Evolutionary conservation across 371 early-diverging fungal species (phyloP).

Genomic region (Mortierella polycephala): DNA sequence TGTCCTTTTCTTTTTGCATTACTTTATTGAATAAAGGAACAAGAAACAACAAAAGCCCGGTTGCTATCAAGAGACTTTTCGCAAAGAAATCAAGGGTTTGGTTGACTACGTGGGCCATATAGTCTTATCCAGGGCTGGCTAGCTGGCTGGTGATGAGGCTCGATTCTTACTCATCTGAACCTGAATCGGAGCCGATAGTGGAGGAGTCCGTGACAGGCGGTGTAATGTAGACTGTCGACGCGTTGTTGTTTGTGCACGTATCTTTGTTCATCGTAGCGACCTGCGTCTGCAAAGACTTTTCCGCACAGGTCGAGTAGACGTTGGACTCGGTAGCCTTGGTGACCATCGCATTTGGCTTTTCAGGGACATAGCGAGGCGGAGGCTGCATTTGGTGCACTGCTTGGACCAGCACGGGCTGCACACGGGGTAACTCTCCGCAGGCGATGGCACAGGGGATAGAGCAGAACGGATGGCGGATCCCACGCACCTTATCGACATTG

Average conservation of each 20-base stretch:
- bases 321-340: not conserved
- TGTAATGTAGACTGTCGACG: not conserved
- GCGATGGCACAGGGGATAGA: slow-evolving; percentile 26
- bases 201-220: not conserved
- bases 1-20: too few species aligned
- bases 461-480: slow-evolving; percentile 25
- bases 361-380: not conserved
- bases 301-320: too few species aligned
- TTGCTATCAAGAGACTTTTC: too few species aligned
- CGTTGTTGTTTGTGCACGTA: not conserved
- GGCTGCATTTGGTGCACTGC: too few species aligned
- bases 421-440: slow-evolving; percentile 36
- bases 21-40: too few species aligned
- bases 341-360: not conserved
- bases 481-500: slow-evolving; percentile 16
- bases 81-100: not conserved
- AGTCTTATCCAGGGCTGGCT: too few species aligned
- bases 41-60: too few species aligned
- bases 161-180: not conserved
- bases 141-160: too few species aligned
- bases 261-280: too few species aligned
- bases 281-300: too few species aligned
- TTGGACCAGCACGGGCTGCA: not conserved
- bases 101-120: not conserved
- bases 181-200: not conserved